Base-by-base conservation (phyloP, 2,329 filamentous ascomycete genomes). In the Cladosporium phlei region DNA sequence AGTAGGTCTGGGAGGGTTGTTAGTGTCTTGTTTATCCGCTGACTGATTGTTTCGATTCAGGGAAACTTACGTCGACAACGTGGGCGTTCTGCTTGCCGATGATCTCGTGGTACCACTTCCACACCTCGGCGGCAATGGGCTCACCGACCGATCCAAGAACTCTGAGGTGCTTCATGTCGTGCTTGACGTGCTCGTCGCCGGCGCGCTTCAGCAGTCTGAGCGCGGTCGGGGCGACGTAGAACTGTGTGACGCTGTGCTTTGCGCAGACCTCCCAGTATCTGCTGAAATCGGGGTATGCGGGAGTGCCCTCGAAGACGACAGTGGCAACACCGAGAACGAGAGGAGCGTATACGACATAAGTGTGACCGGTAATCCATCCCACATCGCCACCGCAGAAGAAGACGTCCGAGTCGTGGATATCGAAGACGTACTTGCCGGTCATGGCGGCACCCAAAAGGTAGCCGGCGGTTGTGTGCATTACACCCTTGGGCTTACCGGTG, bases 311-410 rank as follows among this genome's bases (percentile, higher is more conserved):
- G 59, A 97, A 98, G 22, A 98, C 91, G 14, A 98, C 88, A 0
- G 91, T 97, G 8, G 91, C 82, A 52, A 95, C 86, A 73, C 93
- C 93, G 38, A 97, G 82, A 35, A 98, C 77, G 44, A 98, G 77
- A 54, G 93, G 93, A 9, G 93, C 89, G 65, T 98, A 98, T 29
- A 98, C 91, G 47, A 97, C 91, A 61, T 98, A 98, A 19, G 93
- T 95, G 73, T 98, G 93, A 14, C 93, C 93, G 22, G 93, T 98
- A 66, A 98, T 97, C 93, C 93, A 98, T 55, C 93, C 93, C 33
- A 98, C 91, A 63, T 98, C 93, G 67, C 93, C 93, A 68, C 90
- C 93, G 60, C 93, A 98, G 78, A 97, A 97, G 78, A 93, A 96
- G 54, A 80, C 82, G 68, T 98, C 93, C 45, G 86, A 82, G 53